These are phyloP conservation scores for Rhododendron henanense DNA, from an alignment of 148 eudicot genomes.

Conservation along the genomic window DNA sequence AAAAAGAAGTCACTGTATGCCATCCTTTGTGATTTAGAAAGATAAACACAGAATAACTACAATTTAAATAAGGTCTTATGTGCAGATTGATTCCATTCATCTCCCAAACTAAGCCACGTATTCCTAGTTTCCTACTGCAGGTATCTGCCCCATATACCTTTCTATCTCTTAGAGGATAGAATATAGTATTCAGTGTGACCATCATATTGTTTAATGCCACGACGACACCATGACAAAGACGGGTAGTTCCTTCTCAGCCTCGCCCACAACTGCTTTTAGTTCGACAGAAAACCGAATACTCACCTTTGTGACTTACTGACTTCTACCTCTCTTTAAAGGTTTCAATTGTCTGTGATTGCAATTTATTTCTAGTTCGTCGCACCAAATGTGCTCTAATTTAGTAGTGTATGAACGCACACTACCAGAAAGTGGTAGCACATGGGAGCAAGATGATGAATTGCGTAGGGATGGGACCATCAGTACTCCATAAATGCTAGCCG, in stretches of 20 bases:
- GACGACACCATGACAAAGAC: neutral
- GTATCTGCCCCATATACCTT: neutral
- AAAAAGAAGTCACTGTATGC: neutral
- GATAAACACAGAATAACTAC: neutral
- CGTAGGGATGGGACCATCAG: conserved; percentile 9
- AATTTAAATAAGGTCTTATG: neutral
- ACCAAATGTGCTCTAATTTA: neutral
- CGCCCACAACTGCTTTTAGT: neutral
- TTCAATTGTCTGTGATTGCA: neutral
- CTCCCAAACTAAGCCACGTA: neutral
- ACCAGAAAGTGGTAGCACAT: conserved; percentile 3
- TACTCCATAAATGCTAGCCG: too few species aligned
- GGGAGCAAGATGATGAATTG: conserved; percentile 4
- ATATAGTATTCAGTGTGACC: neutral
- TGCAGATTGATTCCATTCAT: neutral
- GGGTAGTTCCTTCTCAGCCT: neutral
- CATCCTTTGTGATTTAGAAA: neutral
- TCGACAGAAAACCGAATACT: neutral
- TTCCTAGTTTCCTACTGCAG: neutral
- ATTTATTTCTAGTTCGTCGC: neutral
- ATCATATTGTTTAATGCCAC: neutral
- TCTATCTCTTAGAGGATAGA: neutral
- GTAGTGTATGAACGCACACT: neutral
- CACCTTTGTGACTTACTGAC: neutral
- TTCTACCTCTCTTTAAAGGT: neutral